These are phyloP conservation scores for Sphagnum tenellum DNA, from an alignment of 225 moss, liverwort and hornwort genomes.

Conservation along the genomic window DNA sequence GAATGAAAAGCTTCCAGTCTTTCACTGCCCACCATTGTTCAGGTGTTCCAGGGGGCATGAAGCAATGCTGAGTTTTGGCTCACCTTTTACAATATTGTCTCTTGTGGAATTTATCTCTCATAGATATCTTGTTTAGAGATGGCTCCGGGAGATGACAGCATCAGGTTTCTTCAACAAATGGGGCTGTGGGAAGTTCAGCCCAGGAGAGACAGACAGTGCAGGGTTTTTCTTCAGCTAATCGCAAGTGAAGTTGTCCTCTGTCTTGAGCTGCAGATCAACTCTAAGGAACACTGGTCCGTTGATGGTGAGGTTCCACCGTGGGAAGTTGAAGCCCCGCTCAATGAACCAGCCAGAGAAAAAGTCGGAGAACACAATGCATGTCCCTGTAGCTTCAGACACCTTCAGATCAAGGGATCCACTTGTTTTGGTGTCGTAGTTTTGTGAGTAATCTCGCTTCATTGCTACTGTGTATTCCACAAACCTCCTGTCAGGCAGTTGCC, in stretches of 20 bases:
- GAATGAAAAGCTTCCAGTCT: too few relatives aligned
- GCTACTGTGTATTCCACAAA: conserved; percentile 68
- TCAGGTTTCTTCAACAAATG: too few relatives aligned
- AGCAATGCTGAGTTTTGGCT: too few relatives aligned
- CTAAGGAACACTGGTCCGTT: conserved; percentile 73
- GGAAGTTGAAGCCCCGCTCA: conserved; percentile 57
- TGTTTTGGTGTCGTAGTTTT: conserved; percentile 61
- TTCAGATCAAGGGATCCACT: conserved; percentile 40
- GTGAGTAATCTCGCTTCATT: conserved; percentile 74
- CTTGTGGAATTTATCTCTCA: too few relatives aligned
- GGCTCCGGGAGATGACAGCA: too few relatives aligned
- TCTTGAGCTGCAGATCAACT: conserved; percentile 51
- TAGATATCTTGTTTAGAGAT: too few relatives aligned
- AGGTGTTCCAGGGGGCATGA: too few relatives aligned
- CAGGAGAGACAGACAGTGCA: too few relatives aligned
- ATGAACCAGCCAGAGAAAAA: conserved; percentile 82
- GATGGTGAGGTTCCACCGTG: conserved; percentile 77
- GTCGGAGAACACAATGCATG: conserved; percentile 56
- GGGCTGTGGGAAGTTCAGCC: too few relatives aligned
- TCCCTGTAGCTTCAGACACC: conserved; percentile 35
- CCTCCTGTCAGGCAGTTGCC: conserved; percentile 18
- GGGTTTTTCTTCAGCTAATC: too few relatives aligned
- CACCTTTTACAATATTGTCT: too few relatives aligned
- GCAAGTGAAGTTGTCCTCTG: neutral
- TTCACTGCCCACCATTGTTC: too few relatives aligned